A percentile compares a stretch with the other conserved stretches of the same genome.
Conservation (phyloP, 495 filamentous ascomycete genomes). For the Xylaria longipes region DNA sequence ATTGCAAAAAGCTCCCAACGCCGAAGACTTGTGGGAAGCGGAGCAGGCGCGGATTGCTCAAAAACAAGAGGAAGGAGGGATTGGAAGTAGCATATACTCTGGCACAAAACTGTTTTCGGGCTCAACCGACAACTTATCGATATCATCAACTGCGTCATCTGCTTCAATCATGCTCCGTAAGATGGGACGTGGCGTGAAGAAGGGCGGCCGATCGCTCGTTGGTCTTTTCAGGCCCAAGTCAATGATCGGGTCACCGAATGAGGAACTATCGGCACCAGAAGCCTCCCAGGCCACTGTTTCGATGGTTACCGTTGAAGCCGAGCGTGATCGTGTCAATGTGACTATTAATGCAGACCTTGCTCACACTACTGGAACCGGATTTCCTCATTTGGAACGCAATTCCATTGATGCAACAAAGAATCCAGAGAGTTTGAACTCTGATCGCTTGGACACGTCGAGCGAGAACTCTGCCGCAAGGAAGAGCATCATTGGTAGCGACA, state of each 20-base stretch:
- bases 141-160: slow-evolving; percentile 96
- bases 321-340: slow-evolving; percentile 82
- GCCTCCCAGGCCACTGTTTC: slow-evolving; percentile 81
- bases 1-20: slow-evolving; percentile 75
- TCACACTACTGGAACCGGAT: slow-evolving; percentile 76
- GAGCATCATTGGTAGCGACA: slow-evolving; percentile 90
- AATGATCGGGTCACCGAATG: slow-evolving; percentile 74
- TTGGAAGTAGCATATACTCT: slow-evolving; percentile 92
- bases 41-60: slow-evolving; percentile 90
- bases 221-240: slow-evolving; percentile 96
- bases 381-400: slow-evolving; percentile 85
- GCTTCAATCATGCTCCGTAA: slow-evolving; percentile 99
- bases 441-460: slow-evolving; percentile 60
- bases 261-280: slow-evolving; percentile 69
- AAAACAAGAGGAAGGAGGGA: slow-evolving; percentile 87
- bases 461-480: slow-evolving; percentile 71
- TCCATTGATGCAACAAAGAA: slow-evolving; percentile 67
- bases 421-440: slow-evolving; percentile 44
- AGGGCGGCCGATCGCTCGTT: slow-evolving; percentile 84
- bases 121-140: slow-evolving; percentile 95
- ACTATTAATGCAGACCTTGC: slow-evolving; percentile 74
- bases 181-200: slow-evolving; percentile 98
- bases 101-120: slow-evolving; percentile 87
- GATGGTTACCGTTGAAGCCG: slow-evolving; percentile 94
- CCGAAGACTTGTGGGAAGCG: slow-evolving; percentile 67